These are phyloP conservation scores for Achaetomium macrosporum DNA, from an alignment of 2,329 filamentous ascomycete genomes.

Conservation along the genomic window DNA sequence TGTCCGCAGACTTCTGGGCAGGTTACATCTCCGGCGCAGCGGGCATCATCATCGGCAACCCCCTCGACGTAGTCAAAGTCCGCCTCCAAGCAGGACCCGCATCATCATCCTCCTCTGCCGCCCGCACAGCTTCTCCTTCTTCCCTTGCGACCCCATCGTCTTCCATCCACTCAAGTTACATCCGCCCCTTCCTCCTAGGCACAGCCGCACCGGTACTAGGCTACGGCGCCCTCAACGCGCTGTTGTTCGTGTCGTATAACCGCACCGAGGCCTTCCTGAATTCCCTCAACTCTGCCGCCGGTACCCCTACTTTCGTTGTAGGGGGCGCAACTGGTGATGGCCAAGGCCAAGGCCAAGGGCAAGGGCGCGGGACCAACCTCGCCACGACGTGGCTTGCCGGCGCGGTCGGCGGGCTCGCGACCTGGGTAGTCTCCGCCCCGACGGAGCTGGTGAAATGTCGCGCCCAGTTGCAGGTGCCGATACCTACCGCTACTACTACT, in stretches of 20 bases:
- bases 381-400: constrained; percentile 73
- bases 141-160: not conserved
- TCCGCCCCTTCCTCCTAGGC: constrained; percentile 44
- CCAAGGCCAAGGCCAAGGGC: not conserved
- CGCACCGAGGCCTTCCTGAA: constrained; percentile 64
- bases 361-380: constrained; percentile 42
- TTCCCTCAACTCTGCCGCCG: not conserved
- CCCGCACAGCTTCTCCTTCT: not conserved
- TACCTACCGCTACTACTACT: constrained; percentile 30
- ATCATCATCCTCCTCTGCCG: constrained; percentile 16
- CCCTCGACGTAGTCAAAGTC: constrained; percentile 65
- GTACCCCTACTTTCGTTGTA: not conserved
- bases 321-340: constrained; percentile 14
- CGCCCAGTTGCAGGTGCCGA: constrained; percentile 58
- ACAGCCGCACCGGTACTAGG: constrained; percentile 80
- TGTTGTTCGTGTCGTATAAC: constrained; percentile 89
- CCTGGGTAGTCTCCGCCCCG: constrained; percentile 78
- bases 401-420: constrained; percentile 73
- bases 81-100: constrained; percentile 61
- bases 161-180: not conserved
- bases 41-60: constrained; percentile 85
- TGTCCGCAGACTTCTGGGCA: constrained; percentile 91
- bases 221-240: constrained; percentile 84
- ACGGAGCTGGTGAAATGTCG: constrained; percentile 90
- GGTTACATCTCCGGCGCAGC: constrained; percentile 82